These are phyloP conservation scores for Quercus glauca DNA, from an alignment of 306 rosid genomes.

Conservation along the genomic window DNA sequence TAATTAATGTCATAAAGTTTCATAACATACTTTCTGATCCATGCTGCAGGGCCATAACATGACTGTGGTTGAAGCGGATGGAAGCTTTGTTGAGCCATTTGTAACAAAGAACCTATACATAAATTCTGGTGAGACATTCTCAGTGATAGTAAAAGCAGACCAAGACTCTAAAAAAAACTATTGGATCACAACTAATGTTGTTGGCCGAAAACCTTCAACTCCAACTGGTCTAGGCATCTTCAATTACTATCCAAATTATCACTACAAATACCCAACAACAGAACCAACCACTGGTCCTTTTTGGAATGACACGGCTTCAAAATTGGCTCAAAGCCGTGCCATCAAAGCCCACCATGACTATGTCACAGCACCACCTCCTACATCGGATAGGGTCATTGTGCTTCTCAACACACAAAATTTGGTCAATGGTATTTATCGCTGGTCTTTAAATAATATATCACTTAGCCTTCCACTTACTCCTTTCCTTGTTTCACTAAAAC, in stretches of 20 bases:
- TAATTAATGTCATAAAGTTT: no score
- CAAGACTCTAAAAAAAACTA: constrained; percentile 75
- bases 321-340: constrained; percentile 11
- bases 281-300: constrained; percentile 24
- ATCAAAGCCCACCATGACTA: constrained; percentile 20
- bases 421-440: not conserved
- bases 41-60: constrained; percentile 63
- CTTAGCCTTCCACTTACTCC: constrained; percentile 4
- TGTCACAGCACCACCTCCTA: not conserved
- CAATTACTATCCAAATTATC: constrained; percentile 90
- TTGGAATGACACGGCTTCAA: constrained; percentile 12
- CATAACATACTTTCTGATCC: not conserved
- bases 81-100: constrained; percentile 82
- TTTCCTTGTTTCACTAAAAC: constrained; percentile 9
- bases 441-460: constrained; percentile 20
- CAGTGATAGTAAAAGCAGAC: constrained; percentile 68
- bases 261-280: constrained; percentile 15
- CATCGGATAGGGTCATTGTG: constrained; percentile 18
- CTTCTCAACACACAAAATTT: constrained; percentile 31
- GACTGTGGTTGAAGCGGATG: constrained; percentile 96
- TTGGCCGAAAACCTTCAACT: constrained; percentile 54
- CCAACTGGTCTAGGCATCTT: constrained; percentile 66
- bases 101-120: constrained; percentile 63
- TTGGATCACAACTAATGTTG: constrained; percentile 69
- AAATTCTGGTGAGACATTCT: constrained; percentile 89